These are phyloP conservation scores for Aureobasidium musti DNA, from an alignment of 2,329 filamentous ascomycete genomes.

Conservation along the genomic window DNA sequence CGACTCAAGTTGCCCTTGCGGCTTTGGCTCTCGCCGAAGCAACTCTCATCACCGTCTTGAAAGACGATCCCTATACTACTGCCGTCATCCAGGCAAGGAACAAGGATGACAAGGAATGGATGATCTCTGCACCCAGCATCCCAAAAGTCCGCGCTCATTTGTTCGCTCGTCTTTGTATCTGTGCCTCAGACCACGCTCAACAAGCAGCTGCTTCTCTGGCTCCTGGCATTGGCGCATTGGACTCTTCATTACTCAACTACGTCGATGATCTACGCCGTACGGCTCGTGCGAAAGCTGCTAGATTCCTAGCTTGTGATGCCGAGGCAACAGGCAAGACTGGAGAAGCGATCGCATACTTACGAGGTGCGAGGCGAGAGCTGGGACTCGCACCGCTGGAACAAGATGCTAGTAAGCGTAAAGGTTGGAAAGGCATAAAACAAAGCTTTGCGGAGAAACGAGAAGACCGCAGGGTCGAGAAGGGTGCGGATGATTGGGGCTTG, in stretches of 20 bases:
- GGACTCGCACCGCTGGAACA: constrained; percentile 57
- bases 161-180: constrained; percentile 83
- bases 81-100: constrained; percentile 80
- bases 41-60: constrained; percentile 83
- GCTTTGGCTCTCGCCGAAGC: constrained; percentile 80
- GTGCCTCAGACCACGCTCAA: constrained; percentile 82
- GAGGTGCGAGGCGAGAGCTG: constrained; percentile 73
- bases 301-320: constrained; percentile 88
- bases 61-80: constrained; percentile 90
- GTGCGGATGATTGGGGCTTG: constrained; percentile 66
- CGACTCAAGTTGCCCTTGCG: constrained; percentile 50
- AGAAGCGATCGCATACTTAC: constrained; percentile 82
- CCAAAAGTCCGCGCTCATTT: constrained; percentile 86
- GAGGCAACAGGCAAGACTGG: constrained; percentile 81
- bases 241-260: constrained; percentile 69
- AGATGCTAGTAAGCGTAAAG: constrained; percentile 52
- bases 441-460: constrained; percentile 76
- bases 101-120: constrained; percentile 87
- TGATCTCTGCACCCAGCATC: constrained; percentile 87
- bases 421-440: constrained; percentile 67
- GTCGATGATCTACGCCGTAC: constrained; percentile 72
- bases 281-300: constrained; percentile 78
- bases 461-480: constrained; percentile 75
- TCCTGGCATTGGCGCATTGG: constrained; percentile 54
- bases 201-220: constrained; percentile 62